phyloP scores from a whole-genome alignment of 2,329 filamentous ascomycete species.

The Tolypocladium tropicale region DNA sequence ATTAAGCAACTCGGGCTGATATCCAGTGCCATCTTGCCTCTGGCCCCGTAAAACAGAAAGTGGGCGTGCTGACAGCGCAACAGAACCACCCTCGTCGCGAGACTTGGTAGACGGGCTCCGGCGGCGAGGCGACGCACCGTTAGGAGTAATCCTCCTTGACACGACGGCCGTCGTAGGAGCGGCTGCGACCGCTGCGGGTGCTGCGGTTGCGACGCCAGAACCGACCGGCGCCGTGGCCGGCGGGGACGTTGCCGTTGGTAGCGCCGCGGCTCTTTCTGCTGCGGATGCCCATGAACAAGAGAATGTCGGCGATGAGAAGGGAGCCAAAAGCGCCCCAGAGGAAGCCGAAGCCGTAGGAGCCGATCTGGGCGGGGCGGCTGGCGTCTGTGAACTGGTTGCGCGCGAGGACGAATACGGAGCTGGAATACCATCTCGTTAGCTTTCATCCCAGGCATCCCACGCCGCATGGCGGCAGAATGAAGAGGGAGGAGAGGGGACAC shows the following conservation, averaged over 20 bases:
- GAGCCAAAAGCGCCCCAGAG: slow-evolving; percentile 62
- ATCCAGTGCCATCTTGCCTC: neutral
- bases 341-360: slow-evolving; percentile 63
- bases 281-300: slow-evolving; percentile 56
- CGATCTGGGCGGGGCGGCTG: slow-evolving; percentile 49
- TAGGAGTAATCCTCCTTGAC: slow-evolving; percentile 64
- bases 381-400: slow-evolving; percentile 52
- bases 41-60: neutral
- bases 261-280: slow-evolving; percentile 28
- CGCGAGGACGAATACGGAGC: slow-evolving; percentile 55
- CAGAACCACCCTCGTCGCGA: neutral
- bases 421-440: slow-evolving; percentile 8
- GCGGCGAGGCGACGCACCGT: slow-evolving; percentile 4
- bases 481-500: neutral
- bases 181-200: slow-evolving; percentile 26
- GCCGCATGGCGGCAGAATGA: no score
- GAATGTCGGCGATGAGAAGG: slow-evolving; percentile 53
- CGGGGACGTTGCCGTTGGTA: slow-evolving; percentile 14
- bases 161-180: slow-evolving; percentile 37
- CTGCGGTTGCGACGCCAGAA: slow-evolving; percentile 19
- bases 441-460: neutral
- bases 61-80: neutral
- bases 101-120: neutral
- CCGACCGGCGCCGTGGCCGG: slow-evolving; percentile 16
- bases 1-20: neutral